Evolutionary conservation across 495 filamentous ascomycete genomes (phyloP), one percentile per base, ranked within the genome.

Genomic region (Acidomyces sp.): DNA sequence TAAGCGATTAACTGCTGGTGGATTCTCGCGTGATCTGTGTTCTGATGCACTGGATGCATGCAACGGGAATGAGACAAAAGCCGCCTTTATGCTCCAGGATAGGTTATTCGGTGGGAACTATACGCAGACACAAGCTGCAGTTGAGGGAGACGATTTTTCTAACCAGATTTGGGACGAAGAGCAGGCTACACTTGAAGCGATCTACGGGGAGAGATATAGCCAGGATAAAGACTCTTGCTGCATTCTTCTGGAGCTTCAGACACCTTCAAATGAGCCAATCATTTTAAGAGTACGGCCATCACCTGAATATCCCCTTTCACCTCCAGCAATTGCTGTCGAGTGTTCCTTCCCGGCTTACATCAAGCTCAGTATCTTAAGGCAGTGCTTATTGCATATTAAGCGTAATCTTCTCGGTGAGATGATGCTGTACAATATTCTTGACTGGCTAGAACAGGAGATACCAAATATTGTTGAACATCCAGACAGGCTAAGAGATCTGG

Each of bases 401-500:
- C 66, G 73, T 22, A 71, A 71, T 31, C 67, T 92, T 28, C 56
- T 76, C 12, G 92, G 87, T 19, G 80, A 87, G 47, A 77, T 80
- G 35, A 90, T 92, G 77, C 71, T 93, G 7, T 97, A 85, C 59
- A 81, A 82, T 38, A 68, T 94, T 20, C 62, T 88, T 12, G 85
- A 93, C 59, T 97, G 87, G 85, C 56, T 95, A 10, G 86, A 96
- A 53, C 65, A 73, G 19, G 73, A 87, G 37, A 70, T 93, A 32
- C 71, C 75, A 26, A 50, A 58, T 3, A 85, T 96, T 37, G 74
- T 94, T 28, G 74, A 85, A 40, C 74, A 74, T 31, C 92, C 90
- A 0, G 90, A 87, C 2, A 76, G 66, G 37, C 69, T 97, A 26
- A 69, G 80, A 24, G 86, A 92, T 36, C 81, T 97, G 22, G 83